These are phyloP conservation scores for Sugiyamaella qingdaonensis DNA, from an alignment of 805 yeast species.

Conservation along the genomic window DNA sequence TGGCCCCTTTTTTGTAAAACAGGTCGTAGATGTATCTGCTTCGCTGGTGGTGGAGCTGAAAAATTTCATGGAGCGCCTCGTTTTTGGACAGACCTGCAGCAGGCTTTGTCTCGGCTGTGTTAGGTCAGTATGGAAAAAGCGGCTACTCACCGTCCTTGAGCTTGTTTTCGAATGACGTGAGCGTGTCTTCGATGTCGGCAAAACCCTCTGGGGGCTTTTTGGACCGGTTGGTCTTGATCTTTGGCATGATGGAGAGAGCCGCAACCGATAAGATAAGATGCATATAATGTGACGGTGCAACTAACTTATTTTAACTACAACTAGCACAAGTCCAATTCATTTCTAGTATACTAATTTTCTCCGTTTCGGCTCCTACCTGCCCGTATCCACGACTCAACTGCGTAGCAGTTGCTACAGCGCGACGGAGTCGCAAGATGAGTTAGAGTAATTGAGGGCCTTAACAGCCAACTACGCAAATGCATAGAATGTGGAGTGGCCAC, in stretches of 20 bases:
- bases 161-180: conserved; percentile 53
- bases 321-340: no score
- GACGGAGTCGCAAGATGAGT: no score
- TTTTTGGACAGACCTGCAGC: conserved; percentile 47
- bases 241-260: conserved; percentile 42
- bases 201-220: conserved; percentile 71
- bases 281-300: no score
- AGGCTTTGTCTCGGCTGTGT: conserved; percentile 37
- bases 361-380: no score
- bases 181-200: conserved; percentile 60
- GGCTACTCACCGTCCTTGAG: conserved; percentile 43
- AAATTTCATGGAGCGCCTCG: conserved; percentile 63
- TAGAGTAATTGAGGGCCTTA: no score
- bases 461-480: no score
- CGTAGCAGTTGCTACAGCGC: no score
- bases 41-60: conserved; percentile 66
- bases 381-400: no score
- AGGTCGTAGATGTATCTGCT: conserved; percentile 72
- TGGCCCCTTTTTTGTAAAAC: conserved; percentile 64
- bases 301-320: no score
- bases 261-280: background rate
- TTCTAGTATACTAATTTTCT: no score
- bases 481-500: no score
- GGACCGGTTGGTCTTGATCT: conserved; percentile 39
- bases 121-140: background rate